Evolutionary conservation across 2,329 filamentous ascomycete species (phyloP).

Genomic region (Sporothrix schenckii): DNA sequence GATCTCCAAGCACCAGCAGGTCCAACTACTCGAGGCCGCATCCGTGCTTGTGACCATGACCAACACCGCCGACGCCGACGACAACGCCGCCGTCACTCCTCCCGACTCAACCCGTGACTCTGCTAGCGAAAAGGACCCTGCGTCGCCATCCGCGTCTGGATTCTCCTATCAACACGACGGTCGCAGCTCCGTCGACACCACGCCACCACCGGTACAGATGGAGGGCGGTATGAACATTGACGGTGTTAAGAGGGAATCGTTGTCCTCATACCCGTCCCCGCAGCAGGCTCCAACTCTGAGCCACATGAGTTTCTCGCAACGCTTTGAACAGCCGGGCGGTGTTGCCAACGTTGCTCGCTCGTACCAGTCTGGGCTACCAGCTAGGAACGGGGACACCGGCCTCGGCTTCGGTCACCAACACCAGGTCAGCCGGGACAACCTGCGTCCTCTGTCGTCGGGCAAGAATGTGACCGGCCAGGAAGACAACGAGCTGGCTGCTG

Average conservation of each 20-base stretch:
- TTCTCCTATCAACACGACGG: slow-evolving; percentile 77
- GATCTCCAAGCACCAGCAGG: slow-evolving; percentile 99
- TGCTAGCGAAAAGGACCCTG: slow-evolving; percentile 78
- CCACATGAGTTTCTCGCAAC: slow-evolving; percentile 55
- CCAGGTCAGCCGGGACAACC: slow-evolving; percentile 70
- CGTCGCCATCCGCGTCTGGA: slow-evolving; percentile 77
- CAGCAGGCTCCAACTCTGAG: slow-evolving; percentile 51
- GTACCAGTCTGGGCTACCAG: slow-evolving; percentile 69
- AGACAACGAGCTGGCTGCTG: slow-evolving; percentile 84
- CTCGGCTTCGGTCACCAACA: slow-evolving; percentile 49
- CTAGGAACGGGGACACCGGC: neutral
- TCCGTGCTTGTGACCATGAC: slow-evolving; percentile 96
- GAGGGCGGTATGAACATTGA: slow-evolving; percentile 61
- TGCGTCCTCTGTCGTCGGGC: slow-evolving; percentile 77
- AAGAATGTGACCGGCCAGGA: slow-evolving; percentile 75
- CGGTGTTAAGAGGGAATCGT: slow-evolving; percentile 44
- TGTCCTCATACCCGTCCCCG: slow-evolving; percentile 50
- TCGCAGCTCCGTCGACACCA: slow-evolving; percentile 87
- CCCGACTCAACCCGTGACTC: slow-evolving; percentile 68
- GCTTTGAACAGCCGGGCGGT: neutral
- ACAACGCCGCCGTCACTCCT: slow-evolving; percentile 50
- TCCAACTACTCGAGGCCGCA: slow-evolving; percentile 93
- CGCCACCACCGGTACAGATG: slow-evolving; percentile 73
- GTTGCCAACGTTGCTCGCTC: slow-evolving; percentile 67
- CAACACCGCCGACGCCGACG: slow-evolving; percentile 40